phyloP scores from a whole-genome alignment of 2,329 filamentous ascomycete genomes.

The Pestalotiopsis sp. region DNA sequence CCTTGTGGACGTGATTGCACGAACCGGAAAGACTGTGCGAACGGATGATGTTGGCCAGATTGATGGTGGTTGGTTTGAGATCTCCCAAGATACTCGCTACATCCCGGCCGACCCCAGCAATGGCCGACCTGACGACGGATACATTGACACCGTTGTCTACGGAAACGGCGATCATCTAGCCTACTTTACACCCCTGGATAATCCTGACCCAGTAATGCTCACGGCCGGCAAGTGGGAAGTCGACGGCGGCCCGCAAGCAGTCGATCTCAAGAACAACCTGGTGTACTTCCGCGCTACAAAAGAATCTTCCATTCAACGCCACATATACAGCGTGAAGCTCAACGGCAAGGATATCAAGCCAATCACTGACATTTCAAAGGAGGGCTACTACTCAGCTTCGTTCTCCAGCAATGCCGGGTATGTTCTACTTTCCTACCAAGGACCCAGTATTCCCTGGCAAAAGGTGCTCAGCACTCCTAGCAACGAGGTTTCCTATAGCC shows the following conservation, averaged over 20 bases:
- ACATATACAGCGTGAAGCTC: conserved; percentile 87
- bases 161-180: conserved; percentile 88
- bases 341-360: conserved; percentile 74
- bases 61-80: conserved; percentile 98
- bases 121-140: conserved; percentile 81
- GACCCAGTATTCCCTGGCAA: conserved; percentile 88
- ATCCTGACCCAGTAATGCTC: conserved; percentile 77
- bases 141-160: conserved; percentile 88
- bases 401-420: conserved; percentile 86
- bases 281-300: conserved; percentile 92
- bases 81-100: conserved; percentile 82
- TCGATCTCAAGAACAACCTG: conserved; percentile 82
- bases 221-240: conserved; percentile 94
- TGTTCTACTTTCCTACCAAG: conserved; percentile 80
- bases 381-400: conserved; percentile 80
- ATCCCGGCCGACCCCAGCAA: conserved; percentile 81
- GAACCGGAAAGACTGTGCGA: conserved; percentile 77
- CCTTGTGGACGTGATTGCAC: conserved; percentile 75
- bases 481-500: conserved; percentile 64
- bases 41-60: conserved; percentile 78
- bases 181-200: conserved; percentile 90
- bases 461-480: conserved; percentile 84
- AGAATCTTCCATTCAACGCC: conserved; percentile 84
- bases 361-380: conserved; percentile 71
- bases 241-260: conserved; percentile 77